Evolutionary conservation across 106 monocot species (phyloP).

Genomic region (Alisma plantagoaquatica): DNA sequence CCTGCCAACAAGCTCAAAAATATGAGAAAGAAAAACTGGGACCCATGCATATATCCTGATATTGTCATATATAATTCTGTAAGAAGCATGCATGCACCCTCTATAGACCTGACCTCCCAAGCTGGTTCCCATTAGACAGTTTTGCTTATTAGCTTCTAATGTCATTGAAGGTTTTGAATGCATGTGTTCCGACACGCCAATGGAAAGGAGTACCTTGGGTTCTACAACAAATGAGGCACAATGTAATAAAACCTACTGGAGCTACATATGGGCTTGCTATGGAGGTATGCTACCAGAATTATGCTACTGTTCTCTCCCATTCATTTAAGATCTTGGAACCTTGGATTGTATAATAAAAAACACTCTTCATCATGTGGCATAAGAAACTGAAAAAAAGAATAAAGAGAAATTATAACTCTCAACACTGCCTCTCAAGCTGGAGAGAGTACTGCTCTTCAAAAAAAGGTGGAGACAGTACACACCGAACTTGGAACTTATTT

Average conservation of each 20-base stretch:
- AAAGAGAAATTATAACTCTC: too few species aligned
- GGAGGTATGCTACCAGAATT: conserved; percentile 43
- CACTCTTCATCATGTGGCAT: too few species aligned
- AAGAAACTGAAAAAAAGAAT: too few species aligned
- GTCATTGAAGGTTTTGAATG: conserved; percentile 60
- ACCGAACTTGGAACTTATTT: background rate
- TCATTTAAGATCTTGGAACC: too few species aligned
- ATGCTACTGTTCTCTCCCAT: background rate
- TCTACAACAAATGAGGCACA: conserved; percentile 48
- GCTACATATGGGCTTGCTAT: conserved; percentile 91
- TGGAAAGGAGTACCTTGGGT: conserved; percentile 99
- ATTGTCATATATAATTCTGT: conserved; percentile 77
- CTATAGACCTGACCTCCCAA: too few species aligned
- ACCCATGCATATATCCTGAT: conserved; percentile 82
- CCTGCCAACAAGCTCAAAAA: conserved; percentile 60
- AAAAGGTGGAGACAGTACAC: too few species aligned
- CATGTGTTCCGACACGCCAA: conserved; percentile 65
- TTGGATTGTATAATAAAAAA: too few species aligned
- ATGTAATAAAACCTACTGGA: conserved; percentile 54
- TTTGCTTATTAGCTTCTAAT: background rate
- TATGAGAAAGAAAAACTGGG: conserved; percentile 57
- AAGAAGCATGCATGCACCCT: too few species aligned
- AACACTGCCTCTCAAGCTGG: too few species aligned
- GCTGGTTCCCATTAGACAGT: background rate
- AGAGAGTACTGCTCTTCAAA: too few species aligned